Percentiles rank a stretch among this genome's conserved stretches.
phyloP scores from a whole-genome alignment of 2,329 filamentous ascomycete genomes.

The Chaetomium globosum region DNA sequence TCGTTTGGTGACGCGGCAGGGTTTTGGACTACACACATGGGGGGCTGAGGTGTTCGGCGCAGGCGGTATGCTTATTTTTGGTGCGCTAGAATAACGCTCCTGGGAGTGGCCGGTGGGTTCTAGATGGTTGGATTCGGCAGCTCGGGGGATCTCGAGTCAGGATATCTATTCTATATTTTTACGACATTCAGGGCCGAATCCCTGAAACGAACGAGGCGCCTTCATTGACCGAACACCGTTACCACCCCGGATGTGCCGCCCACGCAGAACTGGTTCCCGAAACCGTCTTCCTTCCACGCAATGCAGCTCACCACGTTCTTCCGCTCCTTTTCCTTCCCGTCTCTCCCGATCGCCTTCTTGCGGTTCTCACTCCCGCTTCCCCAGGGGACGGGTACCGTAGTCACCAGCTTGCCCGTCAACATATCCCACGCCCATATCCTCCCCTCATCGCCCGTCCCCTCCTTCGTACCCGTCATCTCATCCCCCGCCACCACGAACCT shows the following conservation, averaged over 20 bases:
- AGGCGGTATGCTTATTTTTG: constrained; percentile 24
- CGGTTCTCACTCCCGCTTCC: constrained; percentile 50
- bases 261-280: constrained; percentile 66
- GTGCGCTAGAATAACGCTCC: constrained; percentile 20
- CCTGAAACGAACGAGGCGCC: constrained; percentile 15
- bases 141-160: not conserved
- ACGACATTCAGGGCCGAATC: not conserved
- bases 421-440: constrained; percentile 82
- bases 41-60: constrained; percentile 33
- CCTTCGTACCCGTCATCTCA: constrained; percentile 56
- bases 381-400: constrained; percentile 63
- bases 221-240: constrained; percentile 58
- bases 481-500: constrained; percentile 79
- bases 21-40: constrained; percentile 31
- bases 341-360: constrained; percentile 59
- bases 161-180: not conserved
- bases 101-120: not conserved
- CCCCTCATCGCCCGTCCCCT: constrained; percentile 52
- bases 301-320: constrained; percentile 65
- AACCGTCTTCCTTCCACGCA: constrained; percentile 64
- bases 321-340: constrained; percentile 62
- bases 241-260: constrained; percentile 67
- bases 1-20: constrained; percentile 13
- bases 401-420: constrained; percentile 68
- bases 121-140: not conserved